phyloP scores from a whole-genome alignment of 257 asterid genomes.

The Solanum neorickii region DNA sequence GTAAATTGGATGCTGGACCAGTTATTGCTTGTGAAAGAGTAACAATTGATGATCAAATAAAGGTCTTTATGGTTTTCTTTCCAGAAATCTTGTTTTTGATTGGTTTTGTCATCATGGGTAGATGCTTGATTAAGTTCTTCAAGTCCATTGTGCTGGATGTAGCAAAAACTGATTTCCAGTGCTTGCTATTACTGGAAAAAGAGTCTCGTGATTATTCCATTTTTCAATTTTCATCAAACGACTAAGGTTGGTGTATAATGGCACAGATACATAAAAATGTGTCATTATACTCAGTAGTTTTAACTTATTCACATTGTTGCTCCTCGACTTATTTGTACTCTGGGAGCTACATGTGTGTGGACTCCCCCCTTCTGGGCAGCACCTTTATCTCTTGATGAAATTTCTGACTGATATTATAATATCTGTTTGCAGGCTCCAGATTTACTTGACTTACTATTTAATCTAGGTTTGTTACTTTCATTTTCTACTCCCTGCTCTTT shows the following conservation, averaged over 20 bases:
- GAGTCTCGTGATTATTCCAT: background rate
- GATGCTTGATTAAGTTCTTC: background rate
- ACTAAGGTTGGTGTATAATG: background rate
- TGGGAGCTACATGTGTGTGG: background rate
- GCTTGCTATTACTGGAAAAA: background rate
- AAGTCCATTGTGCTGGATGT: background rate
- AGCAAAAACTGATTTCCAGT: background rate
- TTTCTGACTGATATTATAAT: constrained; percentile 7
- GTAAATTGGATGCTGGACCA: constrained; percentile 89
- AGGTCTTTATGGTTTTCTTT: constrained; percentile 32
- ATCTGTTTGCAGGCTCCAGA: constrained; percentile 78
- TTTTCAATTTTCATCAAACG: background rate
- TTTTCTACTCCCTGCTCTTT: background rate
- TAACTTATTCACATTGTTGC: background rate
- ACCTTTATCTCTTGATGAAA: background rate
- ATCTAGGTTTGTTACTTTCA: constrained; percentile 35
- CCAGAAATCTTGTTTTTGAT: background rate
- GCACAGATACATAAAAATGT: background rate
- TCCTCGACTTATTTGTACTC: background rate
- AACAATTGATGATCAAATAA: constrained; percentile 55
- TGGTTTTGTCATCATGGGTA: background rate
- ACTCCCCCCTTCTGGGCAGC: background rate
- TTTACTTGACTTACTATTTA: constrained; percentile 63
- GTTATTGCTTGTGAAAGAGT: constrained; percentile 55
- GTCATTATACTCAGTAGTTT: background rate